These are phyloP conservation scores for Xylaria sp. DNA, from an alignment of 2,329 filamentous ascomycete genomes.

Conservation along the genomic window DNA sequence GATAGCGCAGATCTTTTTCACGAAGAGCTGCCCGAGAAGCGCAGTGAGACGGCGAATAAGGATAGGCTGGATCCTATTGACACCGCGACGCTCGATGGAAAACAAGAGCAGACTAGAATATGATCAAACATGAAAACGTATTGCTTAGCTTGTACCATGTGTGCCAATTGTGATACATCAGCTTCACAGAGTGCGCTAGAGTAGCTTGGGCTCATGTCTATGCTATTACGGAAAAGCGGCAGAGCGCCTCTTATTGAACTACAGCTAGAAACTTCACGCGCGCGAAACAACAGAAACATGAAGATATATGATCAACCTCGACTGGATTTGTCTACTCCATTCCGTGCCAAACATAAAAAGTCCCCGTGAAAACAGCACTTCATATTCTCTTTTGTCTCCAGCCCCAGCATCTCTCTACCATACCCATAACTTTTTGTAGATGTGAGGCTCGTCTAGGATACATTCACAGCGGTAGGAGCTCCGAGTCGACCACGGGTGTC, in stretches of 20 bases:
- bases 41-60: conserved; percentile 28
- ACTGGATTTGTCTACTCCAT: conserved; percentile 62
- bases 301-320: conserved; percentile 69
- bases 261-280: conserved; percentile 45
- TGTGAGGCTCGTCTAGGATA: conserved; percentile 64
- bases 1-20: conserved; percentile 35
- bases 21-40: conserved; percentile 27
- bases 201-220: neutral
- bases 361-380: conserved; percentile 62
- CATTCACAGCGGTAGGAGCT: conserved; percentile 59
- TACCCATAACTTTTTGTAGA: conserved; percentile 66
- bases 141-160: neutral
- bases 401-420: conserved; percentile 62
- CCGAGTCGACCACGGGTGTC: conserved; percentile 58
- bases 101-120: conserved; percentile 17
- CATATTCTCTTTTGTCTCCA: conserved; percentile 57
- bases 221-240: conserved; percentile 12
- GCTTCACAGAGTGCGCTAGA: neutral
- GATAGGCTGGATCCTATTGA: conserved; percentile 3
- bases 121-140: neutral
- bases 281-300: conserved; percentile 57
- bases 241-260: conserved; percentile 18
- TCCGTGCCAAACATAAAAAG: conserved; percentile 58
- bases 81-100: conserved; percentile 13
- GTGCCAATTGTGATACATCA: neutral